A percentile compares a stretch with the other conserved stretches of the same genome.
These are phyloP conservation scores for Meripilus lineatus DNA, from an alignment of 1,284 basidiomycete genomes.

Conservation along the genomic window DNA sequence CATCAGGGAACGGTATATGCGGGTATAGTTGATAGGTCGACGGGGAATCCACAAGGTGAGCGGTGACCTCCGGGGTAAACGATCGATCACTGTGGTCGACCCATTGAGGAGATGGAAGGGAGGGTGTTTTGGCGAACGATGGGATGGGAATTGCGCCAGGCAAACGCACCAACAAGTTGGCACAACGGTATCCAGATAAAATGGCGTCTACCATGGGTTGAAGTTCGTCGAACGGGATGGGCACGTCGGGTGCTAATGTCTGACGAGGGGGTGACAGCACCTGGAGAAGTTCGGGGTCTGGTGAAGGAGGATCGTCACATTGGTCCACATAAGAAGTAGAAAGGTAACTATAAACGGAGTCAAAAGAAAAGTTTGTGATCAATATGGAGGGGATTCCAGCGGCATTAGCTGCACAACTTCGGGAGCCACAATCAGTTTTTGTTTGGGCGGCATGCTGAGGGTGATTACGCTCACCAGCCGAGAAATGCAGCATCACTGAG, in stretches of 20 bases:
- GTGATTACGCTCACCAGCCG: constrained; percentile 52
- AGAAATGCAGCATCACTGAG: constrained; percentile 76
- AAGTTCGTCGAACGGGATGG: constrained; percentile 45
- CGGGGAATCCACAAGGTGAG: constrained; percentile 30
- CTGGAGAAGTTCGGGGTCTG: constrained; percentile 10
- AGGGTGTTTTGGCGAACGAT: constrained; percentile 49
- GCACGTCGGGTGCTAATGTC: constrained; percentile 38
- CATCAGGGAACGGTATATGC: constrained; percentile 33
- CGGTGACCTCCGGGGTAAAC: constrained; percentile 43
- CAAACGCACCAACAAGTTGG: constrained; percentile 63
- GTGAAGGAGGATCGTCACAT: constrained; percentile 17
- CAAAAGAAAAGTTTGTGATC: constrained; percentile 79
- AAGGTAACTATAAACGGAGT: constrained; percentile 76
- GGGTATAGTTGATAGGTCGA: constrained; percentile 28
- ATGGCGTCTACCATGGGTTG: constrained; percentile 59
- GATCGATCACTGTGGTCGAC: constrained; percentile 41
- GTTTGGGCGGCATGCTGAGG: background rate
- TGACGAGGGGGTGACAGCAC: constrained; percentile 7
- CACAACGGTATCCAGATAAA: constrained; percentile 62
- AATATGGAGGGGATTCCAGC: constrained; percentile 63
- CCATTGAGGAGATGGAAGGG: constrained; percentile 62
- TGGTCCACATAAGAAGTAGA: constrained; percentile 43
- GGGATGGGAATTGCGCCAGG: constrained; percentile 75
- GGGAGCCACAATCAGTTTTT: background rate
- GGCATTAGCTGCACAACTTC: constrained; percentile 61